Conservation (phyloP, 768 basidiomycete genomes). For the Rhizopogon salebrosus region DNA sequence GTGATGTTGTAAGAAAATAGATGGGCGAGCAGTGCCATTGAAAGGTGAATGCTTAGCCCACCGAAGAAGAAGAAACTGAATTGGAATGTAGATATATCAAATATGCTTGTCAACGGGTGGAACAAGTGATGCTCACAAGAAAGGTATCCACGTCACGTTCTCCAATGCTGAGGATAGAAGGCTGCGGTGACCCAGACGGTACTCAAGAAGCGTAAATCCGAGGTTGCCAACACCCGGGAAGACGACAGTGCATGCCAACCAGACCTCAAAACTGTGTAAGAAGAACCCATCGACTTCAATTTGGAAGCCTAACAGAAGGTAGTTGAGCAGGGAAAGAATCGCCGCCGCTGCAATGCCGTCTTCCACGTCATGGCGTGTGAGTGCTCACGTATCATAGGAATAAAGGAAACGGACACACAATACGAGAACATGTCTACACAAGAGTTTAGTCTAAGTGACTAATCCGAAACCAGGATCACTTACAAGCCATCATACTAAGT, state of each 20-base stretch:
- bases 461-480: slow-evolving; percentile 17
- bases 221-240: slow-evolving; percentile 67
- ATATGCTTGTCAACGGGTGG: neutral
- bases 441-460: neutral
- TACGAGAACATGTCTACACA: slow-evolving; percentile 42
- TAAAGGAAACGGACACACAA: slow-evolving; percentile 20
- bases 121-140: slow-evolving; percentile 53
- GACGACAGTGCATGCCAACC: slow-evolving; percentile 67
- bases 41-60: slow-evolving; percentile 67
- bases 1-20: slow-evolving; percentile 68
- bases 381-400: no score
- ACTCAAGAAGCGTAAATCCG: slow-evolving; percentile 63
- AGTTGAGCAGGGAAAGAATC: slow-evolving; percentile 62
- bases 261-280: slow-evolving; percentile 68
- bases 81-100: neutral
- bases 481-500: slow-evolving; percentile 69
- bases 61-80: slow-evolving; percentile 75
- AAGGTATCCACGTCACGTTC: slow-evolving; percentile 62
- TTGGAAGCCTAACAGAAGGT: slow-evolving; percentile 60
- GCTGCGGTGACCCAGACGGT: slow-evolving; percentile 56
- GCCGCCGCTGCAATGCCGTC: slow-evolving; percentile 63
- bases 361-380: slow-evolving; percentile 4
- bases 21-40: slow-evolving; percentile 60
- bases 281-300: slow-evolving; percentile 66
- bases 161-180: slow-evolving; percentile 47